Evolutionary conservation across 2,329 filamentous ascomycete genomes (phyloP).

Genomic region (Dryadomyces quercivorus): DNA sequence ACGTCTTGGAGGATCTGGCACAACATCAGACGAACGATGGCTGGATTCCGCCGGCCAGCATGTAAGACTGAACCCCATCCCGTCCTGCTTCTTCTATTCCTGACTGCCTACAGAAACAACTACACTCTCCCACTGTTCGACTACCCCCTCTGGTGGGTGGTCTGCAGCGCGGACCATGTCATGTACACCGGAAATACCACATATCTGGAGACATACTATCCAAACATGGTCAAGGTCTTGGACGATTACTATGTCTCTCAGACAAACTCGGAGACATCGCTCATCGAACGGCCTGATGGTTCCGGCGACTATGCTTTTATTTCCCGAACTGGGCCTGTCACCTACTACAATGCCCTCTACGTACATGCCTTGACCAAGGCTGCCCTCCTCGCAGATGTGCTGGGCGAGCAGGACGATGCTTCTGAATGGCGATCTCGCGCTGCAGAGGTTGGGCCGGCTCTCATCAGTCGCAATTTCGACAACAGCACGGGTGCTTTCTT

Average conservation of each 20-base stretch:
- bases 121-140: slow-evolving; percentile 37
- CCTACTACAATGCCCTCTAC: slow-evolving; percentile 41
- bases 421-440: slow-evolving; percentile 27
- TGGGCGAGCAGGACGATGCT: slow-evolving; percentile 21
- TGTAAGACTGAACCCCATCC: slow-evolving; percentile 20
- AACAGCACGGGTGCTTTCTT: slow-evolving; percentile 28
- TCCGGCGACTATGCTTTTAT: slow-evolving; percentile 42
- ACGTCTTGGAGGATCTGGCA: slow-evolving; percentile 36
- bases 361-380: slow-evolving; percentile 31
- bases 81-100: background rate
- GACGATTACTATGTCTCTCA: slow-evolving; percentile 33
- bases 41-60: slow-evolving; percentile 42
- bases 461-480: slow-evolving; percentile 30
- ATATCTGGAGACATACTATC: slow-evolving; percentile 30
- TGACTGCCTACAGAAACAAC: slow-evolving; percentile 19
- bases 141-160: slow-evolving; percentile 41
- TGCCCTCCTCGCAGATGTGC: slow-evolving; percentile 25
- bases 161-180: slow-evolving; percentile 33
- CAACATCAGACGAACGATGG: slow-evolving; percentile 36
- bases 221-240: slow-evolving; percentile 25
- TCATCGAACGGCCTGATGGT: slow-evolving; percentile 27
- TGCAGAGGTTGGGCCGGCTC: slow-evolving; percentile 19
- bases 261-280: slow-evolving; percentile 24
- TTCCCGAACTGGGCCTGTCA: slow-evolving; percentile 31
- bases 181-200: slow-evolving; percentile 34